Conservation (phyloP, 139 green algal species). For the Coelastrella sp. region DNA sequence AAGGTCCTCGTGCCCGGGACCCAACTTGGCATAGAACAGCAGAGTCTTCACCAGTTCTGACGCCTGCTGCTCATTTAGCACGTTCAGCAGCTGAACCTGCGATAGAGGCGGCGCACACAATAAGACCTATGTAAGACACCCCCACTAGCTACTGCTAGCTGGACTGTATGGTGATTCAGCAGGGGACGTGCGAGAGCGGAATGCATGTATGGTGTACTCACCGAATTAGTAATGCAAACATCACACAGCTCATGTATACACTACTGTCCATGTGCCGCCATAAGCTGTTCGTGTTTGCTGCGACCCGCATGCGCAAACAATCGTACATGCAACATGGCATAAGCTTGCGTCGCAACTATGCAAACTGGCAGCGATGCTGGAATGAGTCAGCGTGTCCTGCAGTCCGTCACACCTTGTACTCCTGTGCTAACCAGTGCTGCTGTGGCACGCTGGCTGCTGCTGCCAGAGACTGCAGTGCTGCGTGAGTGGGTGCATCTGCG, state of each 20-base stretch:
- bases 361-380: neutral
- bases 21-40: constrained; percentile 37
- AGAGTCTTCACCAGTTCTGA: neutral
- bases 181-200: too few species aligned
- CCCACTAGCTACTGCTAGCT: too few species aligned
- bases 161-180: too few species aligned
- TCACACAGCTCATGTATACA: too few species aligned
- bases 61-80: neutral
- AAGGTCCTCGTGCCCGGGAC: constrained; percentile 21
- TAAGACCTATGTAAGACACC: too few species aligned
- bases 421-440: constrained; percentile 2
- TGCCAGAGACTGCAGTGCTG: constrained; percentile 36
- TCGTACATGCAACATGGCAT: too few species aligned
- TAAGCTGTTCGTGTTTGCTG: too few species aligned
- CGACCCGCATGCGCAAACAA: too few species aligned
- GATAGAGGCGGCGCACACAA: neutral
- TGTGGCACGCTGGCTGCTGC: constrained; percentile 30
- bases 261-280: too few species aligned
- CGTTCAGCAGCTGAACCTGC: constrained; percentile 9
- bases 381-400: neutral
- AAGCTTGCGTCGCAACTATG: neutral
- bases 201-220: too few species aligned
- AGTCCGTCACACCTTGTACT: constrained; percentile 17
- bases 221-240: too few species aligned
- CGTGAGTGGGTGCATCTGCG: neutral